A percentile compares a stretch with the other conserved stretches of the same genome.
Evolutionary conservation across 2,329 filamentous ascomycete genomes (phyloP).

Genomic region (Calcarisporium arbuscula): DNA sequence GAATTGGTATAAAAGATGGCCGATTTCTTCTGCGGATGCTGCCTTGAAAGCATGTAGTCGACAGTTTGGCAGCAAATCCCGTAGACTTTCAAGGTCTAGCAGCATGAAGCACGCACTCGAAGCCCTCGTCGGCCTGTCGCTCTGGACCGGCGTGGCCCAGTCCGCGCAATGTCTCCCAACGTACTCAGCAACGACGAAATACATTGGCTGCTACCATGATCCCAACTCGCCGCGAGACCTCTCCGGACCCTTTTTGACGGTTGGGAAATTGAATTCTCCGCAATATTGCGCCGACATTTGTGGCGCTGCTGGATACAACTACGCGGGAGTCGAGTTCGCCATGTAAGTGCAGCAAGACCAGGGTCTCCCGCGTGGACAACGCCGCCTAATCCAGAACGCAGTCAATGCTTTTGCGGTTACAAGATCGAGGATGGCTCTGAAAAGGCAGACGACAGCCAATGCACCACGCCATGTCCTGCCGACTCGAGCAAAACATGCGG

Average conservation of each 20-base stretch:
- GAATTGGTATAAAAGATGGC: no score
- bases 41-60: no score
- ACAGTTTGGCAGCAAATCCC: no score
- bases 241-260: slow-evolving; percentile 7
- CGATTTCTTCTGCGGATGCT: no score
- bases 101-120: no score
- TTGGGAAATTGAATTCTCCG: slow-evolving; percentile 9
- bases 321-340: slow-evolving; percentile 9
- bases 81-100: no score
- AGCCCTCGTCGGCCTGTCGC: no score
- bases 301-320: slow-evolving; percentile 11
- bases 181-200: slow-evolving; percentile 7
- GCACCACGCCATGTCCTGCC: slow-evolving; percentile 7
- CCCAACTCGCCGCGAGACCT: slow-evolving; percentile 10
- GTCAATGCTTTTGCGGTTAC: slow-evolving; percentile 12
- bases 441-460: slow-evolving; percentile 10
- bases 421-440: slow-evolving; percentile 9
- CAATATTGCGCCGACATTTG: slow-evolving; percentile 13
- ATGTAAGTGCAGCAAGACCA: slow-evolving; percentile 5
- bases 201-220: slow-evolving; percentile 10
- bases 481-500: slow-evolving; percentile 9
- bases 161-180: slow-evolving; percentile 8
- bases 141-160: slow-evolving; percentile 7
- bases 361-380: no score
- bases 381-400: no score